Percentiles rank a stretch among this genome's conserved stretches.
Evolutionary conservation across 805 yeast species (phyloP).

Genomic region (Starmerella asiatica): DNA sequence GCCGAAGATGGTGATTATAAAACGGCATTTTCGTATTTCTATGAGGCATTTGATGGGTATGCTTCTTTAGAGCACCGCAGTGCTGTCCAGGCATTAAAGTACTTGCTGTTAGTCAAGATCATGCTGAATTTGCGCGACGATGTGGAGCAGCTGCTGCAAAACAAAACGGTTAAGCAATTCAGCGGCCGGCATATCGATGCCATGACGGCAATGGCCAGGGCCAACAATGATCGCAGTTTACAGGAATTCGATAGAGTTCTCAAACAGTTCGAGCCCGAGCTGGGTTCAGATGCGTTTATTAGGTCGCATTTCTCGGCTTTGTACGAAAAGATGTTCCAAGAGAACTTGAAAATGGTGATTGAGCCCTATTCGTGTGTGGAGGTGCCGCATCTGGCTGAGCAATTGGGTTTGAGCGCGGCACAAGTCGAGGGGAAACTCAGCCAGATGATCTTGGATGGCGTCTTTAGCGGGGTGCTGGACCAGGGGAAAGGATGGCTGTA

Average conservation of each 20-base stretch:
- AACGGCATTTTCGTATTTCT: constrained; percentile 90
- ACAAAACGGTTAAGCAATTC: constrained; percentile 60
- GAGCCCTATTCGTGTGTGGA: constrained; percentile 97
- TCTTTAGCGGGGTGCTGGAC: constrained; percentile 91
- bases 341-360: constrained; percentile 82
- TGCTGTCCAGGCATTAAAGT: constrained; percentile 70
- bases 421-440: constrained; percentile 90
- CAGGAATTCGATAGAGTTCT: constrained; percentile 82
- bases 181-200: constrained; percentile 84
- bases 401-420: constrained; percentile 72
- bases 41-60: constrained; percentile 87
- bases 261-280: constrained; percentile 49
- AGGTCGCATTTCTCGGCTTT: constrained; percentile 84
- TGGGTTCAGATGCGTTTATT: constrained; percentile 74
- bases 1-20: constrained; percentile 95
- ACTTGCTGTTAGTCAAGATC: constrained; percentile 83
- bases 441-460: constrained; percentile 91
- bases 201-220: constrained; percentile 83
- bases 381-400: constrained; percentile 69
- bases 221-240: constrained; percentile 78
- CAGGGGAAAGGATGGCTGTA: constrained; percentile 98
- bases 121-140: constrained; percentile 84
- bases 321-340: constrained; percentile 85
- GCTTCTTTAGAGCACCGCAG: constrained; percentile 41
- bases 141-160: constrained; percentile 59